Evolutionary conservation across 306 rosid species (phyloP).

Genomic region (Malus domestica): ASM211411v1 NC_041801.1:12182501-12183000

Average conservation of each 20-base stretch:
- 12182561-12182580: constrained; percentile 70
- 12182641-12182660: constrained; percentile 83
- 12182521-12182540: constrained; percentile 37
- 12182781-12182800: constrained; percentile 44
- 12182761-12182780: constrained; percentile 62
- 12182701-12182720: constrained; percentile 62
- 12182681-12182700: constrained; percentile 97
- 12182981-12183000: neutral
- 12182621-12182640: constrained; percentile 75
- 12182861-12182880: neutral
- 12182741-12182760: constrained; percentile 80
- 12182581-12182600: constrained; percentile 90
- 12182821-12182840: neutral
- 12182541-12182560: constrained; percentile 44
- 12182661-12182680: constrained; percentile 88
- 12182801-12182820: neutral
- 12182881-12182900: constrained; percentile 1
- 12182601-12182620: constrained; percentile 96
- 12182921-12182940: neutral
- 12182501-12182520: constrained; percentile 36
- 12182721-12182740: constrained; percentile 66
- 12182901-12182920: neutral
- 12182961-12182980: neutral
- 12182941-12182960: neutral
- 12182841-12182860: neutral